Conservation (phyloP, 495 filamentous ascomycete species). For the Penicillium desertorum region DNA sequence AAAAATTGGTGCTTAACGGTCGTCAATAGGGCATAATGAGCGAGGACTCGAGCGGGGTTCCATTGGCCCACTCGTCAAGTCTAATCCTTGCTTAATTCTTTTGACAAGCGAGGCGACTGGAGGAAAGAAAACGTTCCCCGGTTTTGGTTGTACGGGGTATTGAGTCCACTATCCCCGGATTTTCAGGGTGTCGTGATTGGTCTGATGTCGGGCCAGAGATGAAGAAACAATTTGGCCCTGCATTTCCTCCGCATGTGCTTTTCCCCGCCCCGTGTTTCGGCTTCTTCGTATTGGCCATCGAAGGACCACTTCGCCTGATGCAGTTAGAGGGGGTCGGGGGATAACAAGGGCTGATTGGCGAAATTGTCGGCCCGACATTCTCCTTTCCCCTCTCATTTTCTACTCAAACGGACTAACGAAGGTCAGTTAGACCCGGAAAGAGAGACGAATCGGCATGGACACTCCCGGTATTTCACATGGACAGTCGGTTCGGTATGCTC, state of each 20-base stretch:
- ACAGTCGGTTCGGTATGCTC: background rate
- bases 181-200: slow-evolving; percentile 1
- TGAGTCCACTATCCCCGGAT: slow-evolving; percentile 8
- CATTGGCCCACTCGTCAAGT: slow-evolving; percentile 4
- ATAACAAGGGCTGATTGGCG: background rate
- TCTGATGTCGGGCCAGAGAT: slow-evolving; percentile 3
- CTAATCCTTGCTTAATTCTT: background rate
- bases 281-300: background rate
- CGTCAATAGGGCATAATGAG: background rate
- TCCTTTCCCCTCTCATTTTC: background rate
- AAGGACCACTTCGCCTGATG: background rate
- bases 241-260: background rate
- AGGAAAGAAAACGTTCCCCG: slow-evolving; percentile 1
- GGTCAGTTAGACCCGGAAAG: background rate
- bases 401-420: background rate
- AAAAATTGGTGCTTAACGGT: background rate
- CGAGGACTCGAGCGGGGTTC: slow-evolving; percentile 1
- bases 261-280: background rate
- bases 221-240: background rate
- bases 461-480: background rate
- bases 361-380: slow-evolving; percentile 9
- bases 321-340: background rate
- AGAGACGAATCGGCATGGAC: slow-evolving; percentile 4
- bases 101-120: slow-evolving; percentile 1
- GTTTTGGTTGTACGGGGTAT: slow-evolving; percentile 2